These are phyloP conservation scores for Exophiala sideris DNA, from an alignment of 2,329 filamentous ascomycete species.

Conservation along the genomic window DNA sequence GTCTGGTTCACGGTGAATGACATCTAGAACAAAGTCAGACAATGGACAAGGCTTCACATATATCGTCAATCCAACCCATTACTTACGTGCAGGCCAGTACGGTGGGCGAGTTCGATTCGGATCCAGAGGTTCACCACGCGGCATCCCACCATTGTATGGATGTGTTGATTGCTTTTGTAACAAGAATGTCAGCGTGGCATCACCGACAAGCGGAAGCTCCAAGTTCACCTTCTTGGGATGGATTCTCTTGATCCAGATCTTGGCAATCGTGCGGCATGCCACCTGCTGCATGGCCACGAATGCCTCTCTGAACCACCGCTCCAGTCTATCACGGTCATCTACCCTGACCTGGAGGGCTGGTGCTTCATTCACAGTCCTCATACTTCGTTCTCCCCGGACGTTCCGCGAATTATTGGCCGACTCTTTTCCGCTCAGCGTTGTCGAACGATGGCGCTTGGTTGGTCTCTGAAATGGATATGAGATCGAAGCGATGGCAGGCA, in stretches of 20 bases:
- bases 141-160: constrained; percentile 48
- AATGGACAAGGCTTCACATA: background rate
- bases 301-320: constrained; percentile 40
- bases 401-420: constrained; percentile 3
- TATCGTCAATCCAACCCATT: background rate
- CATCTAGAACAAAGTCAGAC: constrained; percentile 34
- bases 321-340: constrained; percentile 38
- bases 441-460: constrained; percentile 17
- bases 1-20: constrained; percentile 49
- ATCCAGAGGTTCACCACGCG: constrained; percentile 39
- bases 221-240: constrained; percentile 40
- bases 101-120: constrained; percentile 45
- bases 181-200: background rate
- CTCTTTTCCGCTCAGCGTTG: constrained; percentile 4
- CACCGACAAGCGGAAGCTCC: background rate
- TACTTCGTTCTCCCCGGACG: constrained; percentile 34
- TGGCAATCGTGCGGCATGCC: constrained; percentile 44
- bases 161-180: constrained; percentile 40
- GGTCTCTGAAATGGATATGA: constrained; percentile 14
- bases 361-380: constrained; percentile 30
- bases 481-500: constrained; percentile 11
- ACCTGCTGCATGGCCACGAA: constrained; percentile 46
- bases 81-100: constrained; percentile 27
- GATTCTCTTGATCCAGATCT: constrained; percentile 46
- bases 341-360: constrained; percentile 31